Base-by-base conservation (phyloP, 2,329 filamentous ascomycete genomes). In the Mycogone perniciosa region DNA sequence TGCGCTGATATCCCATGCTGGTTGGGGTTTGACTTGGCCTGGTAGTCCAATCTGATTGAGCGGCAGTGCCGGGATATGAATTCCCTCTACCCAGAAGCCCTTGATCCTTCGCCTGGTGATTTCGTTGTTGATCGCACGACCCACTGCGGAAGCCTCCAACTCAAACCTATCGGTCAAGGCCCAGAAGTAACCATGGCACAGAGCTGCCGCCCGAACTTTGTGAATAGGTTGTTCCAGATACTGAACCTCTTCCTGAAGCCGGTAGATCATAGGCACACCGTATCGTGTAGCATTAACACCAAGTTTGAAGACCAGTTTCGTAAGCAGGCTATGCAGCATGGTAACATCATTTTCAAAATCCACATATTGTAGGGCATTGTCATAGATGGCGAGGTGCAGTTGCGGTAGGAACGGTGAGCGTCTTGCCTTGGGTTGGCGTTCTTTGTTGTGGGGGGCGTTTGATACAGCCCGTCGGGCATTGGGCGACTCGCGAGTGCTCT, bases 101-200 rank as follows among this genome's bases (percentile, higher is more conserved):
- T 87, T 85, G 59, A 76, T 82, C 62, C 84, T 85, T 37, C 92
- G 80, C 46, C 87, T 79, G 8, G 79, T 75, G 52, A 96, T 86
- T 65, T 96, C 91, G 51, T 81, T 82, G 49, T 85, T 79, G 33
- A 96, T 82, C 6, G 82, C 82, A 47, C 78, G 77, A 6, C 89
- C 90, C 13, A 88, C 76, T 0, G 76, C 73, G 0, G 86, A 84
- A 6, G 76, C 75, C 48, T 91, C 85, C 54, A 95, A 85, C 42
- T 88, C 80, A 55, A 96, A 91, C 50, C 81, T 84, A 52, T 91
- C 85, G 4, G 80, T 83, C 54, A 96, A 64, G 1, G 82, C 80
- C 85, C 88, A 92, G 52, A 96, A 83, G 67, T 96, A 96, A 7
- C 89, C 91, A 62, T 95, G 88, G 46, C 92, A 88, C 51, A 97